Base-by-base conservation (phyloP, 345 rosid species). In the Citrus maxima region DNA sequence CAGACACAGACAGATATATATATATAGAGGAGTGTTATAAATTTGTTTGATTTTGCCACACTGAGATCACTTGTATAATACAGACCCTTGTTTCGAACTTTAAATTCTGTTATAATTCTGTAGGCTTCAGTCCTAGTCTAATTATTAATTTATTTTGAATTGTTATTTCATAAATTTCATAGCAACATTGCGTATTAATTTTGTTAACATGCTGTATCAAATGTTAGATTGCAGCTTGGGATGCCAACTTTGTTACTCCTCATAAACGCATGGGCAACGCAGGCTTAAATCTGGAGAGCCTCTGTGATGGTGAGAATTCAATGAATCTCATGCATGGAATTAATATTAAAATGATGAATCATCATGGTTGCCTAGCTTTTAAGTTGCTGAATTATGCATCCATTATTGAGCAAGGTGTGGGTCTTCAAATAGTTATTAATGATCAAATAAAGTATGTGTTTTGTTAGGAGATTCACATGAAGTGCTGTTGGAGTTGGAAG, bases 211-310 rank as follows among this genome's bases (percentile, higher is more conserved):
- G n/a, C 30, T 25, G 67, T 27, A 67, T 72, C 40, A 76, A 75
- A 67, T 80, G 73, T 82, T 87, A 95, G 99, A 88, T 92, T 79
- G 98, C 98, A 82, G 98, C 97, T 85, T 95, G 99, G 99, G 99
- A 95, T 91, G 99, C 97, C 68, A 95, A 95, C 85, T 91, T 95
- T 86, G 90, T 95, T 60, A 83, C 96, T 70, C 99, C 99, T 49
- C 98, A 90, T 84, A 95, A 92, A 82, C 98, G 98, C 76, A 95
- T 95, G 99, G 99, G 98, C 18, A 92, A 95, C 78, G 88, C 90
- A 3, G 85, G 86, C 75, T 51, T 95, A 67, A 75, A 59, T 82
- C 85, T 95, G 80, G 94, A 92, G 63, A 55, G 28, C 79, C 78
- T 92, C 69, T 91, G 93, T 82, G 91, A 95, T 82, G 98, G 99